A percentile compares a stretch with the other conserved stretches of the same genome.
Evolutionary conservation across 2,329 filamentous ascomycete species (phyloP).

Genomic region (Colletotrichum spaethianum): DNA sequence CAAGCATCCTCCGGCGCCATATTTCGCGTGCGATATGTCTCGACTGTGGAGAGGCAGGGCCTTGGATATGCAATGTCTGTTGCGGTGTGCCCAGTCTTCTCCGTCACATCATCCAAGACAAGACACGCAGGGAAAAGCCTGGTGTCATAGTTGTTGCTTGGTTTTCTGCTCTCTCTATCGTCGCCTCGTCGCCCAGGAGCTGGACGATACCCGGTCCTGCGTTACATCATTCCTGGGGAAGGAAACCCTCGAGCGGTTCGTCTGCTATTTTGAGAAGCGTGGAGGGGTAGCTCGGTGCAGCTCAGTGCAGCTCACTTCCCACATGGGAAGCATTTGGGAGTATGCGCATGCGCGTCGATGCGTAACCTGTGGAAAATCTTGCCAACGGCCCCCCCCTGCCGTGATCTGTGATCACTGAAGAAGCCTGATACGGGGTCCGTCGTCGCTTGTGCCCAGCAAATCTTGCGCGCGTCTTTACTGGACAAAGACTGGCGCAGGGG

Average conservation of each 20-base stretch:
- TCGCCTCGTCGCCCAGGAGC: background rate
- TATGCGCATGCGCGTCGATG: constrained; percentile 4
- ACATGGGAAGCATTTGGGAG: background rate
- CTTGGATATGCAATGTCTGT: background rate
- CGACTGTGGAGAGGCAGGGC: background rate
- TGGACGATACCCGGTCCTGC: background rate
- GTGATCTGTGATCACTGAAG: constrained; percentile 1
- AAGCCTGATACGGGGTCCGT: constrained; percentile 10
- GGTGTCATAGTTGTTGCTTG: background rate
- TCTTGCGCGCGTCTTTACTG: background rate
- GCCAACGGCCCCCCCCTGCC: background rate
- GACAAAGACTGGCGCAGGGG: background rate
- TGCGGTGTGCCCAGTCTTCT: background rate
- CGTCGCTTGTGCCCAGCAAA: background rate
- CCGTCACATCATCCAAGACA: background rate
- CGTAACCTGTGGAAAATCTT: constrained; percentile 17
- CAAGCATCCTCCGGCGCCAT: constrained; percentile 25
- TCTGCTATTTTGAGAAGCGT: constrained; percentile 16
- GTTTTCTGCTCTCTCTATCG: background rate
- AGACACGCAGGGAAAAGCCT: background rate
- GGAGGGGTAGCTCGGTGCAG: constrained; percentile 5
- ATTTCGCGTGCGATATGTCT: background rate
- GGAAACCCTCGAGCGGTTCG: background rate
- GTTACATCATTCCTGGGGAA: background rate
- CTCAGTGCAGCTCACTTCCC: constrained; percentile 6